phyloP scores from a whole-genome alignment of 768 basidiomycete species.

The Tulasnella calospora region DNA sequence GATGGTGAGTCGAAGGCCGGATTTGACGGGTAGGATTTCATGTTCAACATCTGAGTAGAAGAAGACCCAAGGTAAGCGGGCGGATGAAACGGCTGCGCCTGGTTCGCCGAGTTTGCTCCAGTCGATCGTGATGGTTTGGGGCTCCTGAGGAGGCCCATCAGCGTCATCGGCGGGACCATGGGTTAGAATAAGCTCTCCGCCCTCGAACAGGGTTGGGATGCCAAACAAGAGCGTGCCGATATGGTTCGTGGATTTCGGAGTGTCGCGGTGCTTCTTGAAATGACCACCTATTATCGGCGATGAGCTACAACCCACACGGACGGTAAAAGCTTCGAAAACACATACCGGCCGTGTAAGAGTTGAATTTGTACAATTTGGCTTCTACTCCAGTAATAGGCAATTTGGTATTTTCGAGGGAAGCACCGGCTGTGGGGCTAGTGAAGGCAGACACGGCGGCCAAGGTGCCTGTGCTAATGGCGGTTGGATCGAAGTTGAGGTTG shows the following conservation, averaged over 20 bases:
- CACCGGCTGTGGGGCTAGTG: background rate
- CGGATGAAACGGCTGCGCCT: background rate
- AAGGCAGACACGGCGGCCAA: conserved; percentile 9
- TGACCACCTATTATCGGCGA: conserved; percentile 36
- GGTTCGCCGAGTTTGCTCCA: conserved; percentile 5
- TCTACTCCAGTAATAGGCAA: background rate
- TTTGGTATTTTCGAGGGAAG: background rate
- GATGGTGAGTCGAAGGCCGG: conserved; percentile 45
- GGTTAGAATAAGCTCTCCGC: no score
- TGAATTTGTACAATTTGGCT: conserved; percentile 21
- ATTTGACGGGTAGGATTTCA: conserved; percentile 43
- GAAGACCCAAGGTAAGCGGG: conserved; percentile 38
- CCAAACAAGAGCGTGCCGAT: conserved; percentile 48
- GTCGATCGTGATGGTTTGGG: background rate
- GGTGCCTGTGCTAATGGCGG: background rate
- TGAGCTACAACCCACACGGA: background rate
- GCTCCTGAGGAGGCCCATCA: no score
- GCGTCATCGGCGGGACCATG: no score
- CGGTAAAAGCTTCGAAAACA: background rate
- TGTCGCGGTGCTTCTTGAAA: conserved; percentile 51
- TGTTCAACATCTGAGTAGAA: conserved; percentile 48
- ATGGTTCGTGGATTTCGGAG: conserved; percentile 37
- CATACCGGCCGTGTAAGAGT: background rate
- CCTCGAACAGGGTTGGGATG: conserved; percentile 30
- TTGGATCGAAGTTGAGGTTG: background rate